Base-by-base conservation (phyloP, 2,329 filamentous ascomycete species). In the Penicillium aurantiogriseum region DNA sequence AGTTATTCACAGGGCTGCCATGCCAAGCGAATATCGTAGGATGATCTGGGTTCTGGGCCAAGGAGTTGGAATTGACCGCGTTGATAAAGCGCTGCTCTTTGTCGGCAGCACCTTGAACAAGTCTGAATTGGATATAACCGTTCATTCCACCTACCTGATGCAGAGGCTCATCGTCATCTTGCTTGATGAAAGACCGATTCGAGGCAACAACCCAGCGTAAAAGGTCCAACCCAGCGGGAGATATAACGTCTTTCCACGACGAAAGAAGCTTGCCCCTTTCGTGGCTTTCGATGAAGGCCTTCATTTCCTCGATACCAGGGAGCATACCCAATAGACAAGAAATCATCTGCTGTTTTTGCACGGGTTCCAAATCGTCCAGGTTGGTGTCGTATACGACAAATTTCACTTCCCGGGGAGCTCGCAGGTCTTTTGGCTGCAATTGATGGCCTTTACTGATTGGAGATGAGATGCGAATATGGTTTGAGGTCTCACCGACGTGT, bases 191-290 rank as follows among this genome's bases (percentile, higher is more conserved):
- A 0, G 92, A 93, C 45, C 91, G 82, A 67, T 96, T 96, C 0
- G 92, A 96, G 0, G 92, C 90, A 57, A 97, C 85, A 59, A 96
- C 90, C 92, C 92, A 97, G 51, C 90, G 83, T 21, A 97, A 76
- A 0, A 96, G 74, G 21, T 85, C 83, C 3, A 90, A 74, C 0
- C 87, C 84, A 7, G 89, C 83, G 2, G 85, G 83, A 0, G 87
- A 83, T 10, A 96, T 80, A 19, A 81, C 76, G 23, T 83, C 78
- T 62, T 76, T 72, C 86, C 86, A 89, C 45, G 72, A 76, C 4
- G 74, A 69, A 25, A 89, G 71, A 2, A 64, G 65, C 2, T 66
- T 70, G 40, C 65, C 65, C 25, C 74, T 63, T 13, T 61, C 36
- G 8, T 48, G 15, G 2, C 51, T 35, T 19, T 25, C 60, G 13